These are phyloP conservation scores for Dendrocalamus latiflorus DNA, from an alignment of 202 grass and related monocot genomes.

Conservation along the genomic window DNA sequence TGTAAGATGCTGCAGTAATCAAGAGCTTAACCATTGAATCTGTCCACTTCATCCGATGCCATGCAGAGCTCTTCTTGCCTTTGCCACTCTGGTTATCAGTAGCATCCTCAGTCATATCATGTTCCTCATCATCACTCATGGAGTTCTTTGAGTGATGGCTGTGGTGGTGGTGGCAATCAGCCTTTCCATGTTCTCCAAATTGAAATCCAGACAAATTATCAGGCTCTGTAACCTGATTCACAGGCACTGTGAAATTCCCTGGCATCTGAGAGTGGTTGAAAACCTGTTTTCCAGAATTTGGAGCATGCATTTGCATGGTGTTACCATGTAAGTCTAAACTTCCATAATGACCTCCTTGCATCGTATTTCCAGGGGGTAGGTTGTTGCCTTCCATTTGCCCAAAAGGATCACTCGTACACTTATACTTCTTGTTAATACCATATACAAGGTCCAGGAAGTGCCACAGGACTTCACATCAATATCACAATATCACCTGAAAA, in stretches of 20 bases:
- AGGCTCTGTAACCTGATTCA: conserved; percentile 17
- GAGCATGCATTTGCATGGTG: conserved; percentile 41
- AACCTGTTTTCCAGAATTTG: conserved; percentile 32
- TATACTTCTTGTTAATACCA: conserved; percentile 9
- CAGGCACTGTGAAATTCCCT: conserved; percentile 25
- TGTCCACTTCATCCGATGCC: conserved; percentile 96
- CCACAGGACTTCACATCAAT: conserved; percentile 1
- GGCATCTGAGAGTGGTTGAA: conserved; percentile 37
- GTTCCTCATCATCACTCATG: conserved; percentile 55
- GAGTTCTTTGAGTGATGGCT: conserved; percentile 17
- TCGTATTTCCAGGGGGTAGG: conserved; percentile 22
- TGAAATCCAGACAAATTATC: conserved; percentile 35
- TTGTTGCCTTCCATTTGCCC: conserved; percentile 58
- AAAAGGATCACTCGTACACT: not conserved
- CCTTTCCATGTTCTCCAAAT: conserved; percentile 34
- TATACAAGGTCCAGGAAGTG: not conserved
- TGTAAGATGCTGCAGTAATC: conserved; percentile 82
- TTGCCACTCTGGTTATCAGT: conserved; percentile 43
- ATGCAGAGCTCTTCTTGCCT: conserved; percentile 44
- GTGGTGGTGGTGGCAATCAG: conserved; percentile 37
- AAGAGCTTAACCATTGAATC: conserved; percentile 80
- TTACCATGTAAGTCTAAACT: conserved; percentile 32
- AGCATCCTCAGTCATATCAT: conserved; percentile 43
- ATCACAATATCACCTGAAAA: conserved; percentile 14
- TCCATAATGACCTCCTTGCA: conserved; percentile 41